Evolutionary conservation across 139 green algal genomes (phyloP).

Genomic region (Tetratostichococcus sp.): DNA sequence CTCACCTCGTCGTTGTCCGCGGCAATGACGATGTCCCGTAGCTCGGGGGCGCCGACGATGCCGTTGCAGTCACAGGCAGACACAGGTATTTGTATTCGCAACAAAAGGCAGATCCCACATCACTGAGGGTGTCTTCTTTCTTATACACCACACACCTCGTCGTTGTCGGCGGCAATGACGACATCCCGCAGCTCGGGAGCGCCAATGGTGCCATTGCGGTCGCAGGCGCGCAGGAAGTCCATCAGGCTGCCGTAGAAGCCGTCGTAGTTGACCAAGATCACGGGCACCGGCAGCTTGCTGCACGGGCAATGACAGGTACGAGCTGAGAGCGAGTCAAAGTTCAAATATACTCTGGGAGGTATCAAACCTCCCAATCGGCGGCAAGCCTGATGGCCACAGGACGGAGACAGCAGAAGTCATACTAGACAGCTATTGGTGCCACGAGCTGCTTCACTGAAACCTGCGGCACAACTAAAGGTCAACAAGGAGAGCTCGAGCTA

Average conservation of each 20-base stretch:
- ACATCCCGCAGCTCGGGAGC: slow-evolving; percentile 40
- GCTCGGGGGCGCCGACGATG: slow-evolving; percentile 34
- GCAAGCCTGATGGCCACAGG: too few species aligned
- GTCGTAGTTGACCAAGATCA: slow-evolving; percentile 48
- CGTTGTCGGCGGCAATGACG: slow-evolving; percentile 45
- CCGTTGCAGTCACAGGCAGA: slow-evolving; percentile 32
- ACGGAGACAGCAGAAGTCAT: too few species aligned
- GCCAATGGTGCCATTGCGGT: slow-evolving; percentile 32
- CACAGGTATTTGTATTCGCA: too few species aligned
- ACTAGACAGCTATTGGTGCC: too few species aligned
- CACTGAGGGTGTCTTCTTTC: too few species aligned
- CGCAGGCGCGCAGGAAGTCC: slow-evolving; percentile 38
- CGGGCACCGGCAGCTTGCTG: slow-evolving; percentile 26
- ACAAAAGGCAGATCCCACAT: too few species aligned
- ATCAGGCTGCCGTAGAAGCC: slow-evolving; percentile 55
- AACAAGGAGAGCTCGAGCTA: too few species aligned
- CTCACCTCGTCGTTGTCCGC: slow-evolving; percentile 39
- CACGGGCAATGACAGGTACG: neutral
- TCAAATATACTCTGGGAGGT: too few species aligned
- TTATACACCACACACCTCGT: slow-evolving; percentile 41
- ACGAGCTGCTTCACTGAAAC: too few species aligned
- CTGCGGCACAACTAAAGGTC: too few species aligned
- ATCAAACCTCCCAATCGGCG: too few species aligned
- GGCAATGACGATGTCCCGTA: slow-evolving; percentile 48
- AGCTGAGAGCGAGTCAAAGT: too few species aligned